Conservation (phyloP, 2,329 filamentous ascomycete genomes). For the Thyridium curvatum region DNA sequence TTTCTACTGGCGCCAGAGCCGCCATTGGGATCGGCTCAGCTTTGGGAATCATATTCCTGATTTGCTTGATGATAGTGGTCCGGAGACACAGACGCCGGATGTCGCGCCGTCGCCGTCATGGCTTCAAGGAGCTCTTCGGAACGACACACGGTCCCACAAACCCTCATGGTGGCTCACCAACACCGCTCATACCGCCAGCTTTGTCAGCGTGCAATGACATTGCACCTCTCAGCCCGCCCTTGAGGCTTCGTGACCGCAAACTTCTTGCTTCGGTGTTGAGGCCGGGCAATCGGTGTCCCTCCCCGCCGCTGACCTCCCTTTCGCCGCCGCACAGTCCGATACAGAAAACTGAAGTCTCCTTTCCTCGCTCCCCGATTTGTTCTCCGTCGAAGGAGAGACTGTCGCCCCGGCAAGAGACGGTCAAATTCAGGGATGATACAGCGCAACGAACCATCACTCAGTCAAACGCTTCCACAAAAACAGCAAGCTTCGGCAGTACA, state of each 20-base stretch:
- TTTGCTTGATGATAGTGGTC: conserved; percentile 29
- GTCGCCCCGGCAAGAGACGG: conserved; percentile 22
- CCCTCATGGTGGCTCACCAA: conserved; percentile 21
- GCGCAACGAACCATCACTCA: too few species aligned
- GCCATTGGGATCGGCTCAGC: conserved; percentile 37
- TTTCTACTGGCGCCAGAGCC: conserved; percentile 33
- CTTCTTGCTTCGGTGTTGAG: conserved; percentile 31
- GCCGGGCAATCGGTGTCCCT: conserved; percentile 13
- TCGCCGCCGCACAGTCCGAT: conserved; percentile 17
- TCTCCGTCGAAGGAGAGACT: conserved; percentile 27
- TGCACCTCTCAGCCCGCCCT: conserved; percentile 34
- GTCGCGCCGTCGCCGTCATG: neutral
- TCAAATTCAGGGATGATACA: conserved; percentile 6
- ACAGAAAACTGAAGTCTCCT: conserved; percentile 10
- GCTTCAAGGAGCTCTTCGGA: too few species aligned
- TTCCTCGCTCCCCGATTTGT: conserved; percentile 31
- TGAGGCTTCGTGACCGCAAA: conserved; percentile 39
- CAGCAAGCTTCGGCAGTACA: too few species aligned
- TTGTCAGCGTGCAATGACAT: conserved; percentile 11
- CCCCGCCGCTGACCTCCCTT: conserved; percentile 20
- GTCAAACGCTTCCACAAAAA: too few species aligned
- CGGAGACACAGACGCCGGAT: conserved; percentile 16
- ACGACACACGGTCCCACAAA: conserved; percentile 11
- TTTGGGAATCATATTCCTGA: conserved; percentile 28
- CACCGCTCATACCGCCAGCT: conserved; percentile 34